phyloP scores from a whole-genome alignment of 148 eudicot species.

The Chenopodium formosanum region DNA sequence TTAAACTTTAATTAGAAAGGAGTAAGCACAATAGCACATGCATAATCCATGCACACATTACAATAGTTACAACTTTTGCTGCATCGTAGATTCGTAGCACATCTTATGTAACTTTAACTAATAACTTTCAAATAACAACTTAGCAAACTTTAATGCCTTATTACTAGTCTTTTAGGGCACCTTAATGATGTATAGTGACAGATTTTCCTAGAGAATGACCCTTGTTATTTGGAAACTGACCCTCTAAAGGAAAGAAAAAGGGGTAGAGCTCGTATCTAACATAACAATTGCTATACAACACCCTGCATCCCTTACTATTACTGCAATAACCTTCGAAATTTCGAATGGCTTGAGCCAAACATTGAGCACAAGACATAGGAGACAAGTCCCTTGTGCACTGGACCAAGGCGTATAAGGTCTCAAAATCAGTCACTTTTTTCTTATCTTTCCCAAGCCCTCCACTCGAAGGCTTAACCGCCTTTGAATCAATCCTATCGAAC shows the following conservation, averaged over 20 bases:
- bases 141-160: neutral
- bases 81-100: neutral
- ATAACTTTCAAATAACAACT: neutral
- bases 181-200: constrained; percentile 1
- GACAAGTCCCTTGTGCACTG: constrained; percentile 79
- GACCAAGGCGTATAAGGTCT: constrained; percentile 57
- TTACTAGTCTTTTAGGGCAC: neutral
- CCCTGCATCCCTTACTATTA: constrained; percentile 65
- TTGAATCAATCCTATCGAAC: constrained; percentile 34
- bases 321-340: constrained; percentile 49
- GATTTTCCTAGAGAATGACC: constrained; percentile 9
- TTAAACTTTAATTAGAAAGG: too few relatives aligned
- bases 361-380: constrained; percentile 52
- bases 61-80: too few relatives aligned
- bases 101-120: neutral
- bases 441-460: constrained; percentile 60
- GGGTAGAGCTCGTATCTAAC: constrained; percentile 79
- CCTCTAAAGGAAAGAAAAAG: constrained; percentile 61
- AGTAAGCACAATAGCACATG: too few relatives aligned
- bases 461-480: constrained; percentile 42
- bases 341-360: constrained; percentile 60
- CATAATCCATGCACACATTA: neutral
- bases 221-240: neutral
- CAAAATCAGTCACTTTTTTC: constrained; percentile 41
- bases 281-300: constrained; percentile 63